phyloP scores from a whole-genome alignment of 768 basidiomycete genomes.

The Lentinula aciculospora region DNA sequence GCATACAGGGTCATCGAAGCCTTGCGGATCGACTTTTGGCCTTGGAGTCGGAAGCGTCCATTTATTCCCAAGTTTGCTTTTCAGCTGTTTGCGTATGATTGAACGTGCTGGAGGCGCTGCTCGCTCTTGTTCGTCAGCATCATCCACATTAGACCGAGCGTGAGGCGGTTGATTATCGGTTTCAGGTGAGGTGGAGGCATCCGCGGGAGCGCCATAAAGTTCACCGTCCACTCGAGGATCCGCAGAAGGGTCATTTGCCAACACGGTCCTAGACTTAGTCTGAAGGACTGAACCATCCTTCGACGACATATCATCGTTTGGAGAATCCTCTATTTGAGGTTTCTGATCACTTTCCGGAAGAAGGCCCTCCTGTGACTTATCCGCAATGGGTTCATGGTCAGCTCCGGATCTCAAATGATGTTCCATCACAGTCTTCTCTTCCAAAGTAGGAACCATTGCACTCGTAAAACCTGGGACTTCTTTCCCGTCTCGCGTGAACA shows the following conservation, averaged over 20 bases:
- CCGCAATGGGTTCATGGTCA: conserved; percentile 19
- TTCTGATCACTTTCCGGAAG: conserved; percentile 6
- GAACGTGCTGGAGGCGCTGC: conserved; percentile 42
- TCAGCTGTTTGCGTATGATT: conserved; percentile 48
- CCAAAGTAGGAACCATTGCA: conserved; percentile 60
- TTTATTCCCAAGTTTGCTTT: conserved; percentile 44
- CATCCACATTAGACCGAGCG: conserved; percentile 36
- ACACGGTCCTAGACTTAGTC: neutral
- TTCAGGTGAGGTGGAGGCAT: conserved; percentile 35
- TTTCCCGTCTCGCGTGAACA: conserved; percentile 45
- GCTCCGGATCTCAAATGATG: conserved; percentile 29
- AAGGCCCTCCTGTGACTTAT: conserved; percentile 18
- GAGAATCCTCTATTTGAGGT: neutral
- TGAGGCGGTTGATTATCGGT: conserved; percentile 43
- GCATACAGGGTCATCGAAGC: conserved; percentile 84
- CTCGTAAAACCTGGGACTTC: conserved; percentile 53
- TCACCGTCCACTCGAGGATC: conserved; percentile 33
- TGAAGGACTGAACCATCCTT: neutral
- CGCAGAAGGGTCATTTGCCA: conserved; percentile 13
- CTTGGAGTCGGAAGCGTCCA: conserved; percentile 63
- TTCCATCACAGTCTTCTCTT: conserved; percentile 60
- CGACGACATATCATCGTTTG: neutral
- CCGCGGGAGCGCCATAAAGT: conserved; percentile 50
- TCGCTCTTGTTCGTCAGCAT: conserved; percentile 43
- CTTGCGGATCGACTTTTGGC: conserved; percentile 70